These are phyloP conservation scores for Colletotrichum sojae DNA, from an alignment of 2,329 filamentous ascomycete genomes.

Conservation along the genomic window DNA sequence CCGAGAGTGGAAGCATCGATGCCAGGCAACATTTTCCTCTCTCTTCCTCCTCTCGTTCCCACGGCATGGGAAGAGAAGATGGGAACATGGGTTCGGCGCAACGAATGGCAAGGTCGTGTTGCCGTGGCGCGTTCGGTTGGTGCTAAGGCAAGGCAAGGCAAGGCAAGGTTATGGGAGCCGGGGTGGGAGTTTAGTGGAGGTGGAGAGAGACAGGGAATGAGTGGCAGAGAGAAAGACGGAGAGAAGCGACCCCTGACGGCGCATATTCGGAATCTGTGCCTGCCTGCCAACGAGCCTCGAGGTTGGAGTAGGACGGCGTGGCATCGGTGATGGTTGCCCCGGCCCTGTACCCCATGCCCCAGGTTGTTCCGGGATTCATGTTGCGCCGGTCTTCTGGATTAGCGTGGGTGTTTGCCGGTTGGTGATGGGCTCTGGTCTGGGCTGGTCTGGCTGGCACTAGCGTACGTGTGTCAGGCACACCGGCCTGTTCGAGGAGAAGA, in stretches of 20 bases:
- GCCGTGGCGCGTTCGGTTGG: constrained; percentile 20
- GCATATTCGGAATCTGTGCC: neutral
- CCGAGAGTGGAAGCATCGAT: constrained; percentile 22
- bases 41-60: neutral
- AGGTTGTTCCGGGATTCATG: constrained; percentile 27
- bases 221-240: too few species aligned
- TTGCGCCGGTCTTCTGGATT: constrained; percentile 6
- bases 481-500: neutral
- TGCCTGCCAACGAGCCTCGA: neutral
- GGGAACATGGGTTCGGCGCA: constrained; percentile 25
- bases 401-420: too few species aligned
- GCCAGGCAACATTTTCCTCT: neutral
- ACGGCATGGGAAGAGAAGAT: neutral
- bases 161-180: neutral
- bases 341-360: constrained; percentile 31
- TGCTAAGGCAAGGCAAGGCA: constrained; percentile 3
- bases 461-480: constrained; percentile 6
- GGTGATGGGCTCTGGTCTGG: constrained; percentile 7
- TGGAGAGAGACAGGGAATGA: neutral
- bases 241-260: constrained; percentile 19
- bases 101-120: constrained; percentile 1
- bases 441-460: constrained; percentile 1
- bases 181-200: constrained; percentile 22
- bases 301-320: constrained; percentile 9
- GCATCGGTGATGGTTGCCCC: constrained; percentile 38